These are phyloP conservation scores for Thermothelomyces thermophilus DNA, from an alignment of 2,329 filamentous ascomycete species.

Conservation along the genomic window DNA sequence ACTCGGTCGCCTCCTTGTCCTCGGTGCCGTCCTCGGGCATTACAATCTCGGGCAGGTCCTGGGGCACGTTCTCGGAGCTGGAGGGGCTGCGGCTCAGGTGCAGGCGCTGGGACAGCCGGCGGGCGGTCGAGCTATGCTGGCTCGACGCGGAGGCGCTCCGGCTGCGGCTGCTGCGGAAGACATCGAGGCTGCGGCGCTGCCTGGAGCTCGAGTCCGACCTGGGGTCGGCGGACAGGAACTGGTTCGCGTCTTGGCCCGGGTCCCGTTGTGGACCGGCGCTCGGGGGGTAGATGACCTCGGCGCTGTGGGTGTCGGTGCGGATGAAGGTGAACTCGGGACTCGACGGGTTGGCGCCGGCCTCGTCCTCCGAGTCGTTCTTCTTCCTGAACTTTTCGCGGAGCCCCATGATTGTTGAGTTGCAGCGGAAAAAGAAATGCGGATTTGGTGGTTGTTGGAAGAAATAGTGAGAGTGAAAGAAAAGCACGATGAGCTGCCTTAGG, in stretches of 20 bases:
- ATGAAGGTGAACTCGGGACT: constrained; percentile 73
- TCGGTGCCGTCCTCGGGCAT: constrained; percentile 38
- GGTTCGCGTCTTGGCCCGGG: constrained; percentile 22
- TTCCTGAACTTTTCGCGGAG: constrained; percentile 49
- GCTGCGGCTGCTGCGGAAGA: constrained; percentile 35
- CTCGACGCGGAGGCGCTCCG: constrained; percentile 44
- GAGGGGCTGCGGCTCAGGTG: constrained; percentile 54
- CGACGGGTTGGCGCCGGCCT: constrained; percentile 28
- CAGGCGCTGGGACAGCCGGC: constrained; percentile 62
- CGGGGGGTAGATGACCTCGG: constrained; percentile 73
- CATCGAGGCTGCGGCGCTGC: constrained; percentile 29
- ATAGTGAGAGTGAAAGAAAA: not conserved
- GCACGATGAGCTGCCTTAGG: not conserved
- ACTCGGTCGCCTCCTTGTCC: constrained; percentile 50
- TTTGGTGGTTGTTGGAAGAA: not conserved
- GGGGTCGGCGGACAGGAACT: constrained; percentile 23
- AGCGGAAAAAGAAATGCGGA: no score
- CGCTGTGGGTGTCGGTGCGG: constrained; percentile 72
- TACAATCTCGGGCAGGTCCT: constrained; percentile 70
- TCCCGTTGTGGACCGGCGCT: constrained; percentile 19
- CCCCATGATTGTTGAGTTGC: constrained; percentile 34
- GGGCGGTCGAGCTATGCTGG: constrained; percentile 32
- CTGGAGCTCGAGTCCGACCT: constrained; percentile 11
- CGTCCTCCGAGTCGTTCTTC: constrained; percentile 41
- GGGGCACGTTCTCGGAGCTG: constrained; percentile 68